These are phyloP conservation scores for Cutaneotrichosporon sp. DNA, from an alignment of 1,284 basidiomycete genomes.

Conservation along the genomic window DNA sequence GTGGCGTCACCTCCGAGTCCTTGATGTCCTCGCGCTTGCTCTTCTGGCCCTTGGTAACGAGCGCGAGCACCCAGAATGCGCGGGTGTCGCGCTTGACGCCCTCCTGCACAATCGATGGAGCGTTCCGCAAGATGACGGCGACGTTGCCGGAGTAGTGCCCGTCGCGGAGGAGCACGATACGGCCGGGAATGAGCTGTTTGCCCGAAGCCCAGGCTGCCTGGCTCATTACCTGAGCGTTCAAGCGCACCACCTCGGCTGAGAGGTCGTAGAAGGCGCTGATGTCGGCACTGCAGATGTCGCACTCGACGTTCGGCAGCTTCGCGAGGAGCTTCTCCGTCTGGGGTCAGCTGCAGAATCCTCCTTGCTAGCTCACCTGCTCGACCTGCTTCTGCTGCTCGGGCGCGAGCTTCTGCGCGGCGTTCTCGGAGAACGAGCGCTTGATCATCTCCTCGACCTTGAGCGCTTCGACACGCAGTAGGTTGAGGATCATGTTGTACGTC, in stretches of 20 bases:
- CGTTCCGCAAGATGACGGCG: conserved; percentile 75
- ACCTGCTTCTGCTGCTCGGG: conserved; percentile 93
- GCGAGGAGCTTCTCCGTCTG: conserved; percentile 76
- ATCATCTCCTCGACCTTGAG: conserved; percentile 99
- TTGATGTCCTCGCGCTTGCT: conserved; percentile 62
- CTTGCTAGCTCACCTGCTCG: conserved; percentile 63
- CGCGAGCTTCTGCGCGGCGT: conserved; percentile 85
- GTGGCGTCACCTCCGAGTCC: conserved; percentile 64
- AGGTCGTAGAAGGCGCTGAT: conserved; percentile 78
- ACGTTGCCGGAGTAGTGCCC: conserved; percentile 77
- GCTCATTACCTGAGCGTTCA: conserved; percentile 68
- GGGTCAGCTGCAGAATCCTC: conserved; percentile 1
- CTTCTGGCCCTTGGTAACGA: conserved; percentile 69
- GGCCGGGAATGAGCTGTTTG: conserved; percentile 70
- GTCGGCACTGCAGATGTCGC: conserved; percentile 67
- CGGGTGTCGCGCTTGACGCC: conserved; percentile 53
- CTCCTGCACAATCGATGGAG: conserved; percentile 57
- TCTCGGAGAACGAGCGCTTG: conserved; percentile 98
- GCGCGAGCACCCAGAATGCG: conserved; percentile 70
- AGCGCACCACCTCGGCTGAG: conserved; percentile 65
- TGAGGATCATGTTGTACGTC: conserved; percentile 99
- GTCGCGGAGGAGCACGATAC: conserved; percentile 82
- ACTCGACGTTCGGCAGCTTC: conserved; percentile 67
- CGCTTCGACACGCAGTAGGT: conserved; percentile 93
- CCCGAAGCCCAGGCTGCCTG: conserved; percentile 64